phyloP scores from a whole-genome alignment of 2,329 filamentous ascomycete genomes.

The Scleromitrula shiraiana region DNA sequence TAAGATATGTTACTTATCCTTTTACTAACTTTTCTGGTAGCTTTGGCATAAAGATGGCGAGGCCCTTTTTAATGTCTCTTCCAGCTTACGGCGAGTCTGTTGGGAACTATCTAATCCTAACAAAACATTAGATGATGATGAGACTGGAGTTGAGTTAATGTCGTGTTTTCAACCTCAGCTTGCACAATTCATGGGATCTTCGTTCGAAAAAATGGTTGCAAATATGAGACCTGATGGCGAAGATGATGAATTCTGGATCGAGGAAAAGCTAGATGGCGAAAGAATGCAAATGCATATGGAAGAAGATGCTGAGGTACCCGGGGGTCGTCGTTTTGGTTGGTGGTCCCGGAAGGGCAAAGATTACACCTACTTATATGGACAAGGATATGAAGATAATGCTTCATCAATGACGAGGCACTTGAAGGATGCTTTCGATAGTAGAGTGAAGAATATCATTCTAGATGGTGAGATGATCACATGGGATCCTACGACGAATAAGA shows the following conservation, averaged over 20 bases:
- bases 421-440: constrained; percentile 64
- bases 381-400: constrained; percentile 63
- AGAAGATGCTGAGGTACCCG: constrained; percentile 57
- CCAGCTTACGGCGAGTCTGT: constrained; percentile 81
- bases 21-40: constrained; percentile 38
- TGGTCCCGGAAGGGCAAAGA: constrained; percentile 97
- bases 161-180: constrained; percentile 95
- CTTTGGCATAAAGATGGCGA: constrained; percentile 75
- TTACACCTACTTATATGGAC: constrained; percentile 89
- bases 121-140: constrained; percentile 64
- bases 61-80: constrained; percentile 79
- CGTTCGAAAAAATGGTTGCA: constrained; percentile 71
- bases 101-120: constrained; percentile 81
- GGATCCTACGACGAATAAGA: constrained; percentile 78
- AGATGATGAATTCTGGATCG: constrained; percentile 83
- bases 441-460: constrained; percentile 79
- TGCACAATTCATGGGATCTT: constrained; percentile 81
- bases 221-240: constrained; percentile 46
- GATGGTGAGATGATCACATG: constrained; percentile 99
- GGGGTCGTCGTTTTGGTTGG: constrained; percentile 70
- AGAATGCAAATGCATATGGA: constrained; percentile 94
- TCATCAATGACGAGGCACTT: constrained; percentile 76
- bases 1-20: not conserved
- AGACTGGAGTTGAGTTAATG: constrained; percentile 73
- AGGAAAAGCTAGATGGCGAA: constrained; percentile 96